These are phyloP conservation scores for Leccinellum albellum DNA, from an alignment of 768 basidiomycete species.

Conservation along the genomic window DNA sequence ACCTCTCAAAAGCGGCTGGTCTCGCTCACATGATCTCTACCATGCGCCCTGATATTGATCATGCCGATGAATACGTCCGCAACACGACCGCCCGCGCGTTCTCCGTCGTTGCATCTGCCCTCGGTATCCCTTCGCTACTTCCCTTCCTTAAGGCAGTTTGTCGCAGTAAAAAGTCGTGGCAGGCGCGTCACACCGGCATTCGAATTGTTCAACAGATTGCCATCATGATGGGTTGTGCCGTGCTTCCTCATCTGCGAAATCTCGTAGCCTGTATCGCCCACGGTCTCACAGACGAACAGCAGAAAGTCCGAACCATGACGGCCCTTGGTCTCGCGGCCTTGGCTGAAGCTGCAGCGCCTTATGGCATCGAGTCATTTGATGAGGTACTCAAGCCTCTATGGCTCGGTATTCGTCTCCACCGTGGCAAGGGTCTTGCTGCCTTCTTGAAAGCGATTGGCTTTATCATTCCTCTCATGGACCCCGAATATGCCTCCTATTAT, in stretches of 20 bases:
- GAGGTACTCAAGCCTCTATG: conserved; percentile 83
- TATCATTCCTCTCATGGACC: conserved; percentile 99
- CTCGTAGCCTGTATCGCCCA: conserved; percentile 94
- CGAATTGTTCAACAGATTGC: conserved; percentile 99
- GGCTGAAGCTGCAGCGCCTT: conserved; percentile 95
- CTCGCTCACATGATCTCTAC: conserved; percentile 99
- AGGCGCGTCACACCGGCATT: conserved; percentile 98
- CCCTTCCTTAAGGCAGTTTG: conserved; percentile 99
- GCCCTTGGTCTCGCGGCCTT: conserved; percentile 81
- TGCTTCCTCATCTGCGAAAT: conserved; percentile 94
- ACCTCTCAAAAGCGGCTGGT: conserved; percentile 96
- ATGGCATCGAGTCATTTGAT: conserved; percentile 99
- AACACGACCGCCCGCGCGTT: conserved; percentile 99
- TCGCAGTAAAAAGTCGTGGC: conserved; percentile 99
- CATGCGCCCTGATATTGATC: conserved; percentile 99
- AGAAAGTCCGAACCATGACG: conserved; percentile 79
- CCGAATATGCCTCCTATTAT: conserved; percentile 98
- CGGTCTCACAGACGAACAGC: conserved; percentile 73
- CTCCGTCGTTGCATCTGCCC: conserved; percentile 97
- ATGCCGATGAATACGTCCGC: conserved; percentile 98
- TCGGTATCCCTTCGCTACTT: conserved; percentile 94
- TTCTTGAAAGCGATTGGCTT: conserved; percentile 94
- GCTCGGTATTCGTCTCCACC: conserved; percentile 74
- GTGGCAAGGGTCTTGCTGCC: conserved; percentile 74
- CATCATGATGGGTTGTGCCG: conserved; percentile 99